Evolutionary conservation across 768 basidiomycete genomes (phyloP).

Genomic region (Lentinula sp.): DNA sequence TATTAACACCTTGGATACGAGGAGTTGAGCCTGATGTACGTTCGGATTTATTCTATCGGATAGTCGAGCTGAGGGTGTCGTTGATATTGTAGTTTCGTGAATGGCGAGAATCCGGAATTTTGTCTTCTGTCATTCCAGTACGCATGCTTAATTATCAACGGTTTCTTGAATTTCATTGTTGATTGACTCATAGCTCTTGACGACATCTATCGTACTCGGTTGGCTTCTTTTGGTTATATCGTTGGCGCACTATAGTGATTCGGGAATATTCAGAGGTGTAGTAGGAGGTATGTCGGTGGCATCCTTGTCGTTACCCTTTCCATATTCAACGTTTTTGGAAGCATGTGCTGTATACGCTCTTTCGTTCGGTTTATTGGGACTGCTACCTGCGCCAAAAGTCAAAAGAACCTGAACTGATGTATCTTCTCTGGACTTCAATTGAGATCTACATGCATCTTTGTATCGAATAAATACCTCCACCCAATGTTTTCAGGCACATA

Average conservation of each 20-base stretch:
- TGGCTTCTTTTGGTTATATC: conserved; percentile 59
- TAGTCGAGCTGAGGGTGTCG: background rate
- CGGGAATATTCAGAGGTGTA: conserved; percentile 60
- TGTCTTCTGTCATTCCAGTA: conserved; percentile 65
- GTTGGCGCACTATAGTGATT: conserved; percentile 58
- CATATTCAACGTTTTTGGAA: conserved; percentile 17
- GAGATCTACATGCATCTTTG: background rate
- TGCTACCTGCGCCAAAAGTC: conserved; percentile 60
- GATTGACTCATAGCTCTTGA: conserved; percentile 36
- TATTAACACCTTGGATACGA: conserved; percentile 59
- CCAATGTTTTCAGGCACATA: background rate
- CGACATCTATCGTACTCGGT: conserved; percentile 61
- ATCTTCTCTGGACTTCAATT: background rate
- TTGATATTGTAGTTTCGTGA: conserved; percentile 49
- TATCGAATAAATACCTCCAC: background rate
- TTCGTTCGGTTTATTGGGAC: conserved; percentile 67
- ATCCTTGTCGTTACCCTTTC: background rate
- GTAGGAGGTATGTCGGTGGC: conserved; percentile 47
- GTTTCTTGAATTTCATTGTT: background rate
- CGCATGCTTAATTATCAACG: conserved; percentile 10
- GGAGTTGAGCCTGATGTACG: conserved; percentile 67
- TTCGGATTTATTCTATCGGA: conserved; percentile 8
- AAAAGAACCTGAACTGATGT: background rate
- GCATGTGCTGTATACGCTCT: conserved; percentile 67
- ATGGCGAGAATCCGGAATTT: conserved; percentile 65